Base-by-base conservation (phyloP, 2,329 filamentous ascomycete genomes). In the Hypoxylon sp. region DNA sequence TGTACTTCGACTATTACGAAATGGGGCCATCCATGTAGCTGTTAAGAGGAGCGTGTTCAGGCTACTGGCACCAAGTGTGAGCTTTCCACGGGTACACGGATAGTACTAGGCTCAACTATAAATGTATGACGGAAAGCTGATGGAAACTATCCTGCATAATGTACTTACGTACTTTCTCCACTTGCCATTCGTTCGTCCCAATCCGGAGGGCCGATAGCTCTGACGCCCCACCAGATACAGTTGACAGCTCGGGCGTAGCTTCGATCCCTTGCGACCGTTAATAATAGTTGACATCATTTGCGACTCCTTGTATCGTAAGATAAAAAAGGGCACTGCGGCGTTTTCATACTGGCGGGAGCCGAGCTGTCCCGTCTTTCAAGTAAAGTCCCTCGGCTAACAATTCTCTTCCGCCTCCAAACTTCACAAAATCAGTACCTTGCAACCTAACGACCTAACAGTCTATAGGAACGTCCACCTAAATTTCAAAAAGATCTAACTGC, bases 241-340 rank as follows among this genome's bases (percentile, higher is more conserved):
- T 21, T 41, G 16, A 41, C 37, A 41, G 16, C 37, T 41, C 16
- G 0, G 16, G 37, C n/a, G 5, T 39, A 39, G 37, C 16, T 11
- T 48, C 41, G 51, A 23, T 54, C 58, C 43, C 32, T 23, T 41
- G 27, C 16, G 11, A 19, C 34, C 30, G 29, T 59, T 47, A 51
- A n/a, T 55, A 63, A 63, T 56, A 67, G 60, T 67, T 67, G 63
- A 67, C 63, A 67, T 67, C 63, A 67, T 67, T 51, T 25, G 32
- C 37, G 43, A 52, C 45, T 25, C 25, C 14, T 34, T 12, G 29
- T 37, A 55, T 61, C 52, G 48, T 46, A 61, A 58, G 23, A 61
- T 47, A 58, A 46, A 51, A 46, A 5, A 8, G n/a, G n/a, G n/a
- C n/a, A n/a, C 8, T 45, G 30, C 25, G 53, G 41, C n/a, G 9